Base-by-base conservation (phyloP, 352 stramenopile genomes). In the Halophytophthora polymorphica region DNA sequence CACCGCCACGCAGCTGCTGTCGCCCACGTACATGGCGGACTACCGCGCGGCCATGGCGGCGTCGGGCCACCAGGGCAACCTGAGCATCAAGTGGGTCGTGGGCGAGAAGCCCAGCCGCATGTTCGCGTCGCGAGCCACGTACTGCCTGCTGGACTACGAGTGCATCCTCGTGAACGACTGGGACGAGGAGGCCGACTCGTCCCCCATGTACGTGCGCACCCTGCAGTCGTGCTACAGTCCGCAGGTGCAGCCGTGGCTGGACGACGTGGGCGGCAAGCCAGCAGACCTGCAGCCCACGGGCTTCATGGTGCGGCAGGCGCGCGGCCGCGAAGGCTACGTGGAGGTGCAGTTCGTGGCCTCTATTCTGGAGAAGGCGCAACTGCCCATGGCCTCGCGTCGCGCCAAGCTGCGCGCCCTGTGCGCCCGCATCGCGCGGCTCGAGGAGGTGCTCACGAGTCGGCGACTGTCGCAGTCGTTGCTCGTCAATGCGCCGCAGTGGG, bases 161-260 rank as follows among this genome's bases (percentile, higher is more conserved):
- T 86, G 78, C 29, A 65, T 86, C 18, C 50, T 91, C 44, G 69
- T 89, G 29, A 86, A 87, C 43, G 81, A 91, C 60, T 91, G 81
- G 81, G 72, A 82, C 23, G 74, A 82, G 34, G 48, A 60, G 41
- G 61, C 62, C 1, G 62, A 77, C 37, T 34, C 53, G 4, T 60
- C 60, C 12, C 80, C 73, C 19, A 91, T 91, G 80, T 86, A 83
- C 47, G 73, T 91, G 39, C 77, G 80, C 21, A 61, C 73, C 18
- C 45, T 91, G 46, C 80, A 88, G 53, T 90, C 79, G 12, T 81
- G 70, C 41, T 86, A 85, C 44, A 63, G 73, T 25, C 56, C 79
- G 18, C 79, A 83, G 34, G 81, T 64, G 40, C 73, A 85, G 57
- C 72, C 73, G 23, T 85, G 73, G 67, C 45, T 85, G 14, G 75